Evolutionary conservation across 495 filamentous ascomycete genomes (phyloP).

Genomic region (Friedmanniomyces simplex): DNA sequence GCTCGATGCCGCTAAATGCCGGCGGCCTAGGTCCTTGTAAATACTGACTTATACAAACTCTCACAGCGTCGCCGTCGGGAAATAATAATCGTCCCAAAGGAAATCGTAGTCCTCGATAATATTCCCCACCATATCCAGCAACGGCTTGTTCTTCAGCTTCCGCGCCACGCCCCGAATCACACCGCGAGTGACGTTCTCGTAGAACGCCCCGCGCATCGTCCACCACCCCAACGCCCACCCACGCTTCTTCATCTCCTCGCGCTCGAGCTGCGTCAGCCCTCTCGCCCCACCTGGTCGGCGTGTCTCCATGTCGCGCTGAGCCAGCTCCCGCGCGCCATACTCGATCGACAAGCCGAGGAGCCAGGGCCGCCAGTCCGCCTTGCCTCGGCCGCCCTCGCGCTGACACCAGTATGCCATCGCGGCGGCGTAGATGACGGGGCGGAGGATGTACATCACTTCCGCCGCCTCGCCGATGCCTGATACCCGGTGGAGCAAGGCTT

Average conservation of each 20-base stretch:
- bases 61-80: conserved; percentile 61
- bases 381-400: conserved; percentile 40
- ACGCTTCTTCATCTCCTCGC: conserved; percentile 72
- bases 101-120: conserved; percentile 93
- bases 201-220: conserved; percentile 89
- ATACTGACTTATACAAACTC: too few species aligned
- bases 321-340: conserved; percentile 74
- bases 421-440: conserved; percentile 80
- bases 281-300: conserved; percentile 54
- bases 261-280: conserved; percentile 71
- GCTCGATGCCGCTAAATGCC: too few species aligned
- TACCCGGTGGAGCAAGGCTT: conserved; percentile 65
- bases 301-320: conserved; percentile 59
- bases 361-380: conserved; percentile 70
- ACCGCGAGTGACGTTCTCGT: conserved; percentile 83
- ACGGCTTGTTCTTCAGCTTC: conserved; percentile 61
- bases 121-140: conserved; percentile 68
- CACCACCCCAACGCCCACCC: conserved; percentile 92
- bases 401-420: conserved; percentile 61
- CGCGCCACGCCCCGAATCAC: conserved; percentile 37
- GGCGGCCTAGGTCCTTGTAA: too few species aligned
- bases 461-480: conserved; percentile 63
- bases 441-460: conserved; percentile 81
- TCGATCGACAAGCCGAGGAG: conserved; percentile 78
- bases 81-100: conserved; percentile 96